Percentiles rank a stretch among this genome's conserved stretches.
Evolutionary conservation across 1,284 basidiomycete species (phyloP).

Genomic region (Boletus sp.): DNA sequence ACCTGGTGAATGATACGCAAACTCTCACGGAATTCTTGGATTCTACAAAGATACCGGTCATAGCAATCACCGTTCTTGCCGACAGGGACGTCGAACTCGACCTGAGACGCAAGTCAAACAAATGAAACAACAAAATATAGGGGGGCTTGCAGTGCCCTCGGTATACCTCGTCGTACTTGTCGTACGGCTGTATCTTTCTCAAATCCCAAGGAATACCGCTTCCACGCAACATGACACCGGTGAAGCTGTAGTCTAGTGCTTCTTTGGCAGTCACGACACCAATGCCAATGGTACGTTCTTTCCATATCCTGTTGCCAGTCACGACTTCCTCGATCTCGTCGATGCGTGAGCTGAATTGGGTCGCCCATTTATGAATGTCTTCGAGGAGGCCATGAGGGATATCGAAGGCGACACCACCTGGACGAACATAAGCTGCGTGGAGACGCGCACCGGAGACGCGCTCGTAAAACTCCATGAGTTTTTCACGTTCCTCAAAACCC

Average conservation of each 20-base stretch:
- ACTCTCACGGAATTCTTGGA: conserved; percentile 97
- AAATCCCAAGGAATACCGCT: conserved; percentile 96
- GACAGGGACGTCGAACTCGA: conserved; percentile 96
- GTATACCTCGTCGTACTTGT: conserved; percentile 88
- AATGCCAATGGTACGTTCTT: conserved; percentile 88
- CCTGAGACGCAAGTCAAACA: conserved; percentile 40
- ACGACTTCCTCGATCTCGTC: conserved; percentile 99
- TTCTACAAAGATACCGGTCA: conserved; percentile 93
- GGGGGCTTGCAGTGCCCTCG: background rate
- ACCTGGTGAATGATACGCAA: conserved; percentile 85
- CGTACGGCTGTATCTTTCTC: conserved; percentile 89
- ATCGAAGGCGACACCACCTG: conserved; percentile 97
- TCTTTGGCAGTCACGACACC: conserved; percentile 90
- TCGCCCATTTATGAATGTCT: conserved; percentile 98
- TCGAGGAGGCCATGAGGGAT: conserved; percentile 94
- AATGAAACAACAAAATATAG: background rate
- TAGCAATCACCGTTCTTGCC: conserved; percentile 98
- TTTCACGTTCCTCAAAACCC: conserved; percentile 99
- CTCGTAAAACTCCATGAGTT: conserved; percentile 99
- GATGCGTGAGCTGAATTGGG: conserved; percentile 86
- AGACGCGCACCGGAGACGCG: conserved; percentile 96
- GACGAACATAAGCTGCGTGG: conserved; percentile 97
- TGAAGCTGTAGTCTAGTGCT: conserved; percentile 92
- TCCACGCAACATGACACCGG: conserved; percentile 95
- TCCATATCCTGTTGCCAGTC: conserved; percentile 98